phyloP scores from a whole-genome alignment of 2,329 filamentous ascomycete genomes.

The Aotearoamyces nothofagi region DNA sequence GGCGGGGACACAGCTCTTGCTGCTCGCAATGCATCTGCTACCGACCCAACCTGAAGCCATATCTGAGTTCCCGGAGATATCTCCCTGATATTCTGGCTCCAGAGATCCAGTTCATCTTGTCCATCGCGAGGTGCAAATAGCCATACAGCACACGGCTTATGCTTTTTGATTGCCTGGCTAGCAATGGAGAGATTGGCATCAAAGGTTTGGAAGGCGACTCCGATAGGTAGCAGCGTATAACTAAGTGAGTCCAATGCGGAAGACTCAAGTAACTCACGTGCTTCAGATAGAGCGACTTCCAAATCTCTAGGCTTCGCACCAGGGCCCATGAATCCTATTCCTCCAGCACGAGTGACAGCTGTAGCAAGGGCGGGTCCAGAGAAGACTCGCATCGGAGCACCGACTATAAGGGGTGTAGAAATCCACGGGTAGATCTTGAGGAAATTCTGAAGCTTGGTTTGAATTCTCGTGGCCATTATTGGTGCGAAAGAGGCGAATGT shows the following conservation, averaged over 20 bases:
- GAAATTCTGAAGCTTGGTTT: neutral
- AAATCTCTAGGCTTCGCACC: constrained; percentile 14
- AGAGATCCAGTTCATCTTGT: constrained; percentile 9
- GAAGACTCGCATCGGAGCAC: constrained; percentile 55
- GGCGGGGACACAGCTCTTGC: constrained; percentile 3
- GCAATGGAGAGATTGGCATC: constrained; percentile 22
- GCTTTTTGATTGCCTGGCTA: constrained; percentile 13
- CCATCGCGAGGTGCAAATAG: constrained; percentile 23
- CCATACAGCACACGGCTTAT: constrained; percentile 25
- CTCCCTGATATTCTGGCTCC: constrained; percentile 7
- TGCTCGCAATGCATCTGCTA: constrained; percentile 7
- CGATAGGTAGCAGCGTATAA: constrained; percentile 22
- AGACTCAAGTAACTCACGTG: constrained; percentile 5
- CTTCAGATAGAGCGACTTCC: constrained; percentile 11
- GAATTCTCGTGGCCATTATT: neutral
- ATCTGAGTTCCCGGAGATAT: constrained; percentile 6
- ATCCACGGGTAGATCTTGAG: constrained; percentile 40
- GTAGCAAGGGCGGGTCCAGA: constrained; percentile 36
- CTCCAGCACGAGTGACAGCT: constrained; percentile 39
- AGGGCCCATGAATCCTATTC: constrained; percentile 29
- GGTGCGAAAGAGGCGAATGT: no score
- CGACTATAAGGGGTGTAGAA: constrained; percentile 37
- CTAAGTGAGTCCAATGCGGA: neutral
- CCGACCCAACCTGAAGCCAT: constrained; percentile 12
- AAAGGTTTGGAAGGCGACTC: constrained; percentile 28